A percentile compares a stretch with the other conserved stretches of the same genome.
These are phyloP conservation scores for Flammula alnicola DNA, from an alignment of 1,284 basidiomycete genomes.

Conservation along the genomic window DNA sequence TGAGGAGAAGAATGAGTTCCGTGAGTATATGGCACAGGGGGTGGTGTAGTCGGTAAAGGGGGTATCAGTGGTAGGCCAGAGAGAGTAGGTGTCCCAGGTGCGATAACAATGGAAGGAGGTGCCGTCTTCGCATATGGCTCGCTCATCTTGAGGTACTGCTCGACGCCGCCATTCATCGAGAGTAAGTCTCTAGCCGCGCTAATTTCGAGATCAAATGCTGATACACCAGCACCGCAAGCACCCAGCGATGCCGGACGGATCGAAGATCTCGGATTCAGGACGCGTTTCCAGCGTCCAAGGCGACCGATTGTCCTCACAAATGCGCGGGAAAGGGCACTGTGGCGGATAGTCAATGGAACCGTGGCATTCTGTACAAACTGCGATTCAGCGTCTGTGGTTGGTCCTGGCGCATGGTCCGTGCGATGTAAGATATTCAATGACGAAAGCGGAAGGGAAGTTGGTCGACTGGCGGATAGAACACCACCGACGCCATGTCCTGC, in stretches of 20 bases:
- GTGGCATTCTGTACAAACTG: conserved; percentile 40
- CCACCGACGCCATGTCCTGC: conserved; percentile 40
- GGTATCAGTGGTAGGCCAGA: conserved; percentile 14
- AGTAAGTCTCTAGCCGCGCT: conserved; percentile 61
- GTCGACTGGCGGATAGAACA: conserved; percentile 40
- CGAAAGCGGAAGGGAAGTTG: conserved; percentile 51
- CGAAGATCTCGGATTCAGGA: conserved; percentile 59
- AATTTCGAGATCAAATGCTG: conserved; percentile 72
- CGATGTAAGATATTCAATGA: conserved; percentile 48
- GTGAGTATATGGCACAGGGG: conserved; percentile 14
- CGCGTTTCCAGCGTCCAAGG: conserved; percentile 81
- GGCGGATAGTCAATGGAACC: conserved; percentile 54
- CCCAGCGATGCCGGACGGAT: conserved; percentile 38
- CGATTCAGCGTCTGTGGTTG: conserved; percentile 32
- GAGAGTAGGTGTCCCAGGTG: conserved; percentile 15
- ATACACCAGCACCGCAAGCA: conserved; percentile 56
- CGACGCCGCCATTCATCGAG: conserved; percentile 63
- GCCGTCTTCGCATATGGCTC: conserved; percentile 31
- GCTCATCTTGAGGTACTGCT: conserved; percentile 68
- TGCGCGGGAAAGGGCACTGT: conserved; percentile 71
- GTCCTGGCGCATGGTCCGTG: conserved; percentile 43
- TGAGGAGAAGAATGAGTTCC: conserved; percentile 12
- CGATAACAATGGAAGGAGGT: conserved; percentile 17
- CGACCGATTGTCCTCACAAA: conserved; percentile 83
- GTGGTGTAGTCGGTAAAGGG: conserved; percentile 20